Percentiles rank a stretch among this genome's conserved stretches.
phyloP scores from a whole-genome alignment of 2,329 filamentous ascomycete species.

The Raffaelea albimanens region DNA sequence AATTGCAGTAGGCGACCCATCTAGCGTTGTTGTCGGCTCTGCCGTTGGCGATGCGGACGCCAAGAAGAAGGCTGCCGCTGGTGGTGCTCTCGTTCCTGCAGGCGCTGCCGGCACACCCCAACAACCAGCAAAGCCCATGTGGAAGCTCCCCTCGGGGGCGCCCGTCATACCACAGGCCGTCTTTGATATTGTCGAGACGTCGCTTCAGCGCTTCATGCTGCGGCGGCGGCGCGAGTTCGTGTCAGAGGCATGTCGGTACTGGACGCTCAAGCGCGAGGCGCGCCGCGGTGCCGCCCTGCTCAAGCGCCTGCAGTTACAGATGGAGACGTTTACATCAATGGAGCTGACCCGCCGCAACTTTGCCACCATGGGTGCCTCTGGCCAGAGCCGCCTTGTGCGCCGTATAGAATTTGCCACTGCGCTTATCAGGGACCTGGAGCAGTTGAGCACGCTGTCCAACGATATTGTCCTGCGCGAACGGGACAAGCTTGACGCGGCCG shows the following conservation, averaged over 20 bases:
- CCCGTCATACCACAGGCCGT: conserved; percentile 88
- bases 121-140: conserved; percentile 58
- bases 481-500: conserved; percentile 66
- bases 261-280: conserved; percentile 93
- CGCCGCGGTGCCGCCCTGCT: conserved; percentile 83
- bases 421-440: conserved; percentile 67
- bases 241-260: conserved; percentile 89
- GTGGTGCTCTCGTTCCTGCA: background rate
- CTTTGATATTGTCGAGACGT: conserved; percentile 74
- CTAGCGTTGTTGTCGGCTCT: too few species aligned
- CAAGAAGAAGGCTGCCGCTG: background rate
- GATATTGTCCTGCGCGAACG: conserved; percentile 67
- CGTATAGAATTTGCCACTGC: conserved; percentile 82
- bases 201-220: conserved; percentile 68
- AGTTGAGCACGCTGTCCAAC: conserved; percentile 60
- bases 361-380: conserved; percentile 82
- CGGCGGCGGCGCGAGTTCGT: conserved; percentile 87
- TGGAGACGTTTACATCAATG: conserved; percentile 96
- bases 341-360: conserved; percentile 94
- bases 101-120: conserved; percentile 54
- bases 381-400: conserved; percentile 65
- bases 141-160: conserved; percentile 90
- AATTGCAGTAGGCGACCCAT: too few species aligned
- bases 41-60: background rate
- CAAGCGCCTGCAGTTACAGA: conserved; percentile 85